Evolutionary conservation across 163 green algal genomes (phyloP), one percentile per base, ranked within the genome.

Genomic region (Prototheca wickerhamii): DNA sequence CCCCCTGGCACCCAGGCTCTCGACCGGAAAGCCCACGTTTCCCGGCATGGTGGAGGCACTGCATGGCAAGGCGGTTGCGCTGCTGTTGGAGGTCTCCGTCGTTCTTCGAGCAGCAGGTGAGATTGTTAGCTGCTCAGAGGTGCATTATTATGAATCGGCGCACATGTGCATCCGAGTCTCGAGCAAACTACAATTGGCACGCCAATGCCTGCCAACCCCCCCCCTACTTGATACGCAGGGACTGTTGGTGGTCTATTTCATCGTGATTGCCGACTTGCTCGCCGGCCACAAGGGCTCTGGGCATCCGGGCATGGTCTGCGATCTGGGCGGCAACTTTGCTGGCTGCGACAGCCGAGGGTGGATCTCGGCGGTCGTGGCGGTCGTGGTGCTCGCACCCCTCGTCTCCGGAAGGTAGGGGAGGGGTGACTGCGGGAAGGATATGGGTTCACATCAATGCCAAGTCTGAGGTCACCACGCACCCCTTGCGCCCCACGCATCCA

Each of bases 241-340:
- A 32, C 33, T 65, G 30, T 30, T 65, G 30, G 20, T 65, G 12
- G 59, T 65, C 21, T 65, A 65, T 25, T 7, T 65, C 20, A 37
- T 65, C 12, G 50, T 65, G 17, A 8, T 28, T 28, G 59, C 59
- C 25, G 59, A 65, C 51, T 23, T 52, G 23, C 31, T 65, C 8
- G 59, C 33, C 23, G 59, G 59, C 7, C n/a, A 34, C 17, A 5
- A 25, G n/a, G n/a, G n/a, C n/a, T n/a, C n/a, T n/a, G 33, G 12
- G 31, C 33, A 55, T 20, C 59, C 59, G 21, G 59, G 59, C 51
- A 43, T 65, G 29, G 7, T 65, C 12, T 52, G 32, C 51, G 59
- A 65, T 5, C n/a, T 65, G 5, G 21, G 18, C 17, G 37, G 34
- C 10, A 17, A 17, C 7, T 8, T 15, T 8, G 31, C 23, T 17